These are phyloP conservation scores for Trypanosoma conorhini DNA, from an alignment of 208 protist species.

Conservation along the genomic window DNA sequence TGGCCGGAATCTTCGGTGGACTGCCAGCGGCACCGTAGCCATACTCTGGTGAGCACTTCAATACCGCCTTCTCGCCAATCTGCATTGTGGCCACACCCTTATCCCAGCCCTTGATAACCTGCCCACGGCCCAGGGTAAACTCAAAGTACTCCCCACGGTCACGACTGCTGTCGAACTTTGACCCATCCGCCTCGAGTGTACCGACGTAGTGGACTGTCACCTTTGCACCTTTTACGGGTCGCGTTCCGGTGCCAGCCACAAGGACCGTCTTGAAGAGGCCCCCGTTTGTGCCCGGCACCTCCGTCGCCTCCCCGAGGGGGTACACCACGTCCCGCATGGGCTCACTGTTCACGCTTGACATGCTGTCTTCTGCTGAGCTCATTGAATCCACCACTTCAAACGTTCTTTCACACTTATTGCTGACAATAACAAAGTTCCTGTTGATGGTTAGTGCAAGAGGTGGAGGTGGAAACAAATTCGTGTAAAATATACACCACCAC, in stretches of 20 bases:
- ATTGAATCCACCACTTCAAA: conserved; percentile 13
- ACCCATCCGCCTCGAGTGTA: conserved; percentile 73
- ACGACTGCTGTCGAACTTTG: conserved; percentile 90
- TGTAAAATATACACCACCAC: no score
- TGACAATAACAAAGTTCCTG: background rate
- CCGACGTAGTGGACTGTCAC: conserved; percentile 92
- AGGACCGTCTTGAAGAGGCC: conserved; percentile 83
- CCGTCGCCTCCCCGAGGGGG: conserved; percentile 63
- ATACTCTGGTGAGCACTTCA: conserved; percentile 76
- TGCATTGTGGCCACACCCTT: conserved; percentile 90
- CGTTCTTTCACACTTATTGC: background rate
- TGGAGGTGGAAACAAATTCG: background rate
- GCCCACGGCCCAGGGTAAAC: conserved; percentile 82
- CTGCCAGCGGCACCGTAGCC: conserved; percentile 80
- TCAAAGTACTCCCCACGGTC: conserved; percentile 83
- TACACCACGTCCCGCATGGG: conserved; percentile 68
- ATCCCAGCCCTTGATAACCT: conserved; percentile 94
- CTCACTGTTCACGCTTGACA: conserved; percentile 64
- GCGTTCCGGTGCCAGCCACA: conserved; percentile 66
- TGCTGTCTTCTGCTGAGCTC: conserved; percentile 20
- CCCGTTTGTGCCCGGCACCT: conserved; percentile 75
- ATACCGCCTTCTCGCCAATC: conserved; percentile 80
- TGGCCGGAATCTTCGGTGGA: conserved; percentile 84
- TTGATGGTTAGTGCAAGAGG: background rate
- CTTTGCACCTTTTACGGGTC: conserved; percentile 75